These are phyloP conservation scores for Schwanniomyces yamadae DNA, from an alignment of 805 yeast genomes.

Conservation along the genomic window DNA sequence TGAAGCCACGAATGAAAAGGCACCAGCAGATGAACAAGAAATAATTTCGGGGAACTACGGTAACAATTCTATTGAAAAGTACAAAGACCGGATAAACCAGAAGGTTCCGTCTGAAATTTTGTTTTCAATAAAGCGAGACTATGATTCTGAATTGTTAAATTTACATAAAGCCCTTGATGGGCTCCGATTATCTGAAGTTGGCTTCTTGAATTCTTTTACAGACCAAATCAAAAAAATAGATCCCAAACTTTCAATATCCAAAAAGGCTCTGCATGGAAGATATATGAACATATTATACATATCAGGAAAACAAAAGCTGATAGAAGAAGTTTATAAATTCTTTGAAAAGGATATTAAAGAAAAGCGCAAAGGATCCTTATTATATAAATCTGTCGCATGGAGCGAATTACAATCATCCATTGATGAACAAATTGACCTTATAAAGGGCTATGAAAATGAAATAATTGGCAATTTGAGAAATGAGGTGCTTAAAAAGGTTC, in stretches of 20 bases:
- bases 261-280: constrained; percentile 29
- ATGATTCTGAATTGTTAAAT: constrained; percentile 24
- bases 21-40: constrained; percentile 4
- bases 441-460: constrained; percentile 53
- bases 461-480: constrained; percentile 51
- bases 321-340: constrained; percentile 16
- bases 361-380: constrained; percentile 42
- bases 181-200: constrained; percentile 25
- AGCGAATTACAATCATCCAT: constrained; percentile 57
- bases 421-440: constrained; percentile 44
- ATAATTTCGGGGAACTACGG: constrained; percentile 16
- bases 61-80: constrained; percentile 19
- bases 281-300: constrained; percentile 48
- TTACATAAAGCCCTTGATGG: constrained; percentile 34
- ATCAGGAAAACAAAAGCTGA: constrained; percentile 36
- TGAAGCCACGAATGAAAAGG: constrained; percentile 6
- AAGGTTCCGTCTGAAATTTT: constrained; percentile 10
- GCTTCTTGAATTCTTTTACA: constrained; percentile 19
- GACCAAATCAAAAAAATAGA: constrained; percentile 23
- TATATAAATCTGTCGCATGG: constrained; percentile 45
- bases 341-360: constrained; percentile 25
- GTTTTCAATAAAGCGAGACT: constrained; percentile 36
- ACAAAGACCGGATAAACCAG: constrained; percentile 13
- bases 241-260: constrained; percentile 25
- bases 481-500: constrained; percentile 43